These are phyloP conservation scores for Stagonosporopsis rhizophila DNA, from an alignment of 2,329 filamentous ascomycete genomes.

Conservation along the genomic window DNA sequence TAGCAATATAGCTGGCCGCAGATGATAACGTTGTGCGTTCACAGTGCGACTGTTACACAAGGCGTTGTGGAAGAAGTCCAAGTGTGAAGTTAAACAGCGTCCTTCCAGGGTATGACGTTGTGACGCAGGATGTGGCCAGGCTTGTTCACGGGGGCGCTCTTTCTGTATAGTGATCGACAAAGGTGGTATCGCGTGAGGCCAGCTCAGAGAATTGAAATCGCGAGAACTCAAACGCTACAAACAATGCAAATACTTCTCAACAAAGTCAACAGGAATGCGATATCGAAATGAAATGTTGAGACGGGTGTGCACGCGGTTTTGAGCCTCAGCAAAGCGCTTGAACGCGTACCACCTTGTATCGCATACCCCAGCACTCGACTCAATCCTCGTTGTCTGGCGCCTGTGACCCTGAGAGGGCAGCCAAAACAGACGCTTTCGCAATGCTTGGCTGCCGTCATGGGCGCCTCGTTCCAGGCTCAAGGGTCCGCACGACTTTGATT, in stretches of 20 bases:
- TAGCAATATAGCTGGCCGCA: constrained; percentile 16
- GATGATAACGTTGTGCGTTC: constrained; percentile 7
- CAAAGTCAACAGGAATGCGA: neutral
- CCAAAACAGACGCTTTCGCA: constrained; percentile 29
- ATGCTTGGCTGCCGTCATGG: constrained; percentile 41
- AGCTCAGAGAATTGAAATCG: constrained; percentile 1
- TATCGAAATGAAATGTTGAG: neutral
- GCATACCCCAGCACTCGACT: neutral
- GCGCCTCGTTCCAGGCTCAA: constrained; percentile 22
- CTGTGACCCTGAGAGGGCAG: constrained; percentile 18
- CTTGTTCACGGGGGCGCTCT: constrained; percentile 27
- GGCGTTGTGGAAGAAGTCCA: neutral
- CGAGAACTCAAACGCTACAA: neutral
- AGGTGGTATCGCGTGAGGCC: constrained; percentile 16
- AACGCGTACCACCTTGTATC: constrained; percentile 17
- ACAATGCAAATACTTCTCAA: constrained; percentile 18
- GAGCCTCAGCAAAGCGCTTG: constrained; percentile 11
- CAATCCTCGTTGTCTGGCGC: constrained; percentile 23
- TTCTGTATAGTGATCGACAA: constrained; percentile 39
- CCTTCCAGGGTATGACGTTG: constrained; percentile 29
- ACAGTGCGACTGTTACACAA: constrained; percentile 13
- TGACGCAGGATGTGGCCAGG: constrained; percentile 25
- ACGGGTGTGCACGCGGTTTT: constrained; percentile 1
- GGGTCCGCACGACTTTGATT: constrained; percentile 31
- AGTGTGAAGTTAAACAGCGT: constrained; percentile 10